Evolutionary conservation across 495 filamentous ascomycete species (phyloP).

Genomic region (Hypoxylon crocopeplum): DNA sequence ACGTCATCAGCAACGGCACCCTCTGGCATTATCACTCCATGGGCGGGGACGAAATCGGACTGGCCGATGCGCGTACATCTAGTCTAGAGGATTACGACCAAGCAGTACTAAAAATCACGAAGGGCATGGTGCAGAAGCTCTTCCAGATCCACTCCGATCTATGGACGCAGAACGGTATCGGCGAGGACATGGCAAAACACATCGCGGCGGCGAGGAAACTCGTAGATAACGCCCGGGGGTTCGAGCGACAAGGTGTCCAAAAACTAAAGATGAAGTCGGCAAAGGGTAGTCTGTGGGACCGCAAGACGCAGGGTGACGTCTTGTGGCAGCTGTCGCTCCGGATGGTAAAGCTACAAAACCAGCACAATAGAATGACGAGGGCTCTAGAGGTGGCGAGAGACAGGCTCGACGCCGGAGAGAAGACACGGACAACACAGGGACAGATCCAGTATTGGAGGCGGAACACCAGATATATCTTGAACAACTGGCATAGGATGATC

Average conservation of each 20-base stretch:
- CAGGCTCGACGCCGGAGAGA: not conserved
- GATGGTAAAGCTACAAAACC: not conserved
- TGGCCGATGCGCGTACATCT: too few species aligned
- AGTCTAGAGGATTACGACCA: too few species aligned
- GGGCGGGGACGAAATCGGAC: too few species aligned
- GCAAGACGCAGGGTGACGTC: not conserved
- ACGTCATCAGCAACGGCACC: not conserved
- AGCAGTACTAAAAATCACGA: too few species aligned
- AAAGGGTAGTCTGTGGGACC: not conserved
- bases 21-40: constrained; percentile 4
- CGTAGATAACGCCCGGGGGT: not conserved
- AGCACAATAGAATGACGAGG: not conserved
- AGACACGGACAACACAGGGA: too few species aligned
- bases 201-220: not conserved
- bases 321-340: not conserved
- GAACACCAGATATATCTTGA: too few species aligned
- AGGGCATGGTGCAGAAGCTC: not conserved
- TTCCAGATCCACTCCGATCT: not conserved
- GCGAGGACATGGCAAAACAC: not conserved
- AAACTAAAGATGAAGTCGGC: not conserved
- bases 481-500: too few species aligned
- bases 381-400: not conserved
- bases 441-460: too few species aligned
- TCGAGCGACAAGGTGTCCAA: not conserved
- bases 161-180: not conserved